Conservation (phyloP, 176 grass and related monocot species). For the Zoysia japonica region DNA sequence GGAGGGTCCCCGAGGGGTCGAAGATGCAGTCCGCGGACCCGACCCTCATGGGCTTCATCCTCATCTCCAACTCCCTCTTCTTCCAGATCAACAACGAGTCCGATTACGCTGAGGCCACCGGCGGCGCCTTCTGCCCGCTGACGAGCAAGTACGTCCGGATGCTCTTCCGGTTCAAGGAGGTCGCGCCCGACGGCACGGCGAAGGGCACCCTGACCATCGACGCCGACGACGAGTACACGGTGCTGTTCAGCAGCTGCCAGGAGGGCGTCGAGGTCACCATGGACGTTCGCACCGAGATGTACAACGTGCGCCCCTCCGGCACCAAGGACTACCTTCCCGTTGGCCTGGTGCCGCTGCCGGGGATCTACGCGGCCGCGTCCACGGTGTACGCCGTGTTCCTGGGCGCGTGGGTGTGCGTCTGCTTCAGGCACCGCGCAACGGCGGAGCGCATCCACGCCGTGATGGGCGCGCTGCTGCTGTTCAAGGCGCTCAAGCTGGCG, state of each 20-base stretch:
- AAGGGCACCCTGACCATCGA: conserved; percentile 27
- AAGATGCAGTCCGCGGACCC: conserved; percentile 30
- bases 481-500: conserved; percentile 69
- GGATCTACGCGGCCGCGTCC: conserved; percentile 47
- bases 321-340: conserved; percentile 52
- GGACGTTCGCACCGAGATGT: conserved; percentile 74
- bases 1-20: conserved; percentile 35
- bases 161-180: conserved; percentile 46
- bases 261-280: conserved; percentile 57
- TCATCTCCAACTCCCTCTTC: conserved; percentile 55
- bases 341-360: conserved; percentile 49
- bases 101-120: conserved; percentile 47
- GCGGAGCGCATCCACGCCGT: conserved; percentile 51
- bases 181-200: conserved; percentile 36
- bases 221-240: conserved; percentile 59
- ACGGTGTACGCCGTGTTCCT: conserved; percentile 49
- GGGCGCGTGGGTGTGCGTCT: conserved; percentile 31
- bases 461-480: conserved; percentile 66
- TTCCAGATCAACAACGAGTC: conserved; percentile 63
- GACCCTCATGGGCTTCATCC: conserved; percentile 61
- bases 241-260: conserved; percentile 65
- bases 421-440: conserved; percentile 36
- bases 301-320: conserved; percentile 41
- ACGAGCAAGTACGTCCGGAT: conserved; percentile 50
- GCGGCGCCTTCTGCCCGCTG: conserved; percentile 57